Percentiles rank a stretch among this genome's conserved stretches.
phyloP scores from a whole-genome alignment of 2,329 filamentous ascomycete species.

The Stylonectria norvegica region DNA sequence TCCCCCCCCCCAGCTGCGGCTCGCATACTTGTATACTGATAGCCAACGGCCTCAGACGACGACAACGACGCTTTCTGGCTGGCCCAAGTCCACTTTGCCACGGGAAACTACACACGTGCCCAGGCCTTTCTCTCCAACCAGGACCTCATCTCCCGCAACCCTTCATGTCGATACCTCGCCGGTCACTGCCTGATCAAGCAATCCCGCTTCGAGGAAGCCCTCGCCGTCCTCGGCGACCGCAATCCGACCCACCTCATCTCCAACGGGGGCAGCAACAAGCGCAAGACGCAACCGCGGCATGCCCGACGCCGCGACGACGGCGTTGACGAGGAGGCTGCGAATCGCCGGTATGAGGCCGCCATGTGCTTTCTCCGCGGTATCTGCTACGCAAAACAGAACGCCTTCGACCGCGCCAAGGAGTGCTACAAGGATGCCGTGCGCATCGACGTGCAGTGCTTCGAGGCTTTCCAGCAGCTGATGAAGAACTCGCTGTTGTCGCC shows the following conservation, averaged over 20 bases:
- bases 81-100: constrained; percentile 95
- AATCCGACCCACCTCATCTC: constrained; percentile 85
- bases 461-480: constrained; percentile 97
- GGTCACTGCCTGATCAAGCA: constrained; percentile 95
- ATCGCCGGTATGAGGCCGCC: constrained; percentile 84
- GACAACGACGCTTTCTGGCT: constrained; percentile 96
- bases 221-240: constrained; percentile 81
- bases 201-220: constrained; percentile 81
- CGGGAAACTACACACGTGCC: constrained; percentile 90
- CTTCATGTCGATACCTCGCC: constrained; percentile 87
- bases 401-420: constrained; percentile 94
- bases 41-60: too few species aligned
- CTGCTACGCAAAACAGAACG: constrained; percentile 95
- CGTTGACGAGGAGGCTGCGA: constrained; percentile 67
- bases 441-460: constrained; percentile 97
- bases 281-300: constrained; percentile 34
- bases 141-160: constrained; percentile 75
- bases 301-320: constrained; percentile 32
- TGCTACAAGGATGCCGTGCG: constrained; percentile 97
- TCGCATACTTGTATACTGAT: too few species aligned
- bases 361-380: constrained; percentile 96
- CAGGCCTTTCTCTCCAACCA: constrained; percentile 81
- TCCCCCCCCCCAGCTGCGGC: too few species aligned
- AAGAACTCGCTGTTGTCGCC: constrained; percentile 90
- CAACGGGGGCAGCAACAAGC: constrained; percentile 38